Base-by-base conservation (phyloP, 352 stramenopile species). In the Phytophthora fragariae region DNA sequence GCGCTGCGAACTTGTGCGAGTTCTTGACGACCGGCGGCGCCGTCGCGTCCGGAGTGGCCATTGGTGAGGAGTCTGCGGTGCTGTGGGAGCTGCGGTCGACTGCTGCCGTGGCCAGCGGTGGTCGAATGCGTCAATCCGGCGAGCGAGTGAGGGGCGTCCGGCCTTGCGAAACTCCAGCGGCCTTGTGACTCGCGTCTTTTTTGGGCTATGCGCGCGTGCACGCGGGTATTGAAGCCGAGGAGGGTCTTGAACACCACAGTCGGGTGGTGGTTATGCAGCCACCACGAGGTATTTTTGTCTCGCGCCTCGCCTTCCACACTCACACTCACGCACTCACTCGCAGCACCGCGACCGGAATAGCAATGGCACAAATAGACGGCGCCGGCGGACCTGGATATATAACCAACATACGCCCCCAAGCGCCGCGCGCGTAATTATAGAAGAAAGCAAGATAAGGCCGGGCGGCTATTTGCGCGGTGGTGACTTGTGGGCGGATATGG, bases 1-100 rank as follows among this genome's bases (percentile, higher is more conserved):
- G 83, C 2, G 71, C 58, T 17, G 83, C 70, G 29, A 93, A 87
- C 68, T 93, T 93, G 74, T 89, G 77, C 61, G 66, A 79, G 54
- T 33, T 79, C 69, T 83, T 86, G 49, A 71, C 66, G n/a, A 47
- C 35, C 39, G 66, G 12, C 19, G 53, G 50, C 57, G 66, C 58
- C 50, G 66, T 72, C 58, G 62, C 61, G 50, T 82, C 67, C 49
- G 44, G 55, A 35, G 67, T 70, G 19, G 75, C 47, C 75, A 79
- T 82, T 27, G 4, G 21, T 57, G 37, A 12, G n/a, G 47, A 55
- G 47, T 12, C 53, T 59, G 53, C 33, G n/a, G 19, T 46, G 35
- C 19, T 44, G 37, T 39, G 9, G n/a, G 17, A 29, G 39, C 46
- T 58, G 54, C 46, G 19, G 44, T 35, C 53, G 70, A 65, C 62